Percentiles rank a stretch among this genome's conserved stretches.
phyloP scores from a whole-genome alignment of 2,329 filamentous ascomycete species.

The Magnaporthiopsis poae region DNA sequence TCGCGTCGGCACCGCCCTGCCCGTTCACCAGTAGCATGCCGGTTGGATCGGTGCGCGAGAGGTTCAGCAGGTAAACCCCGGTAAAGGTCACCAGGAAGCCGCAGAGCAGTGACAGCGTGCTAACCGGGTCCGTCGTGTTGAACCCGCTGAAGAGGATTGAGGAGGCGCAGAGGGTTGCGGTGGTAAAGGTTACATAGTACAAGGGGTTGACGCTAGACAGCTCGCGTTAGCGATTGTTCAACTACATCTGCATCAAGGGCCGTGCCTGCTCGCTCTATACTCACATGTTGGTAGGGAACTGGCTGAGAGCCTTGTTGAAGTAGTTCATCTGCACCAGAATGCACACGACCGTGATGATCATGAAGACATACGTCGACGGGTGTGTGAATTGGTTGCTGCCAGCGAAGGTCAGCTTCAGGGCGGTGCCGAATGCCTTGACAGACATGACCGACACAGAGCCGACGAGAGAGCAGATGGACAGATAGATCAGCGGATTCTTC shows the following conservation, averaged over 20 bases:
- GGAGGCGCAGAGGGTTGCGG: slow-evolving; percentile 82
- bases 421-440: slow-evolving; percentile 96
- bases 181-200: slow-evolving; percentile 97
- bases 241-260: neutral
- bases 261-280: slow-evolving; percentile 23
- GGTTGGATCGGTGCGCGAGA: slow-evolving; percentile 85
- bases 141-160: slow-evolving; percentile 95
- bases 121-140: slow-evolving; percentile 85
- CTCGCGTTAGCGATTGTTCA: slow-evolving; percentile 6
- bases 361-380: slow-evolving; percentile 93
- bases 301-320: slow-evolving; percentile 95
- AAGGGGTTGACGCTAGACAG: slow-evolving; percentile 72
- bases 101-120: slow-evolving; percentile 82
- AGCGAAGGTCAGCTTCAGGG: slow-evolving; percentile 83
- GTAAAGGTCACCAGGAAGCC: slow-evolving; percentile 93
- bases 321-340: slow-evolving; percentile 99
- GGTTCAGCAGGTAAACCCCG: slow-evolving; percentile 87
- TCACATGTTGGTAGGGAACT: slow-evolving; percentile 95
- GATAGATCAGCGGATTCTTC: slow-evolving; percentile 89
- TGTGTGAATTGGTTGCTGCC: slow-evolving; percentile 93
- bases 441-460: slow-evolving; percentile 98
- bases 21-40: slow-evolving; percentile 57
- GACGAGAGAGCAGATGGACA: slow-evolving; percentile 95
- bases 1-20: slow-evolving; percentile 58
- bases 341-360: slow-evolving; percentile 84